These are phyloP conservation scores for Gautieria morchelliformis DNA, from an alignment of 768 basidiomycete genomes.

Conservation along the genomic window DNA sequence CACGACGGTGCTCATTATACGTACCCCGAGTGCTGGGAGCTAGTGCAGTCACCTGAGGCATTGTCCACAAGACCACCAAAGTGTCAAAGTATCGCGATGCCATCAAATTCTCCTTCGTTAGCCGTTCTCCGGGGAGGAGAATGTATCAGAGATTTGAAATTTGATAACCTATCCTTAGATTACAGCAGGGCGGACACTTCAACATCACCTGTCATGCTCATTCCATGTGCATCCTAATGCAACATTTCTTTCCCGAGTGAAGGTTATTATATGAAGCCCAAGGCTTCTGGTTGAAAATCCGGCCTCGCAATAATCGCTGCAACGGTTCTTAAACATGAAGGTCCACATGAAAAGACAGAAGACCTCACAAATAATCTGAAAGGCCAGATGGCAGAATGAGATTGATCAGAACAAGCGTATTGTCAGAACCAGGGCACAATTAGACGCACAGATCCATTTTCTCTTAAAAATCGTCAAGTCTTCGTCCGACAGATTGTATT, in stretches of 20 bases:
- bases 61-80: too few relatives aligned
- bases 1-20: too few relatives aligned
- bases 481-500: slow-evolving; percentile 33
- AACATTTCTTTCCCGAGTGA: slow-evolving; percentile 51
- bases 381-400: neutral
- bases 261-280: slow-evolving; percentile 58
- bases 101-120: too few relatives aligned
- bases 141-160: too few relatives aligned
- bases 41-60: too few relatives aligned
- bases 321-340: slow-evolving; percentile 7
- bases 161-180: too few relatives aligned
- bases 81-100: too few relatives aligned
- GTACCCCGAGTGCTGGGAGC: too few relatives aligned
- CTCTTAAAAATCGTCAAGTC: slow-evolving; percentile 29
- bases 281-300: slow-evolving; percentile 58
- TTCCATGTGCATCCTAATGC: slow-evolving; percentile 41
- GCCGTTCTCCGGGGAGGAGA: too few relatives aligned
- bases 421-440: neutral
- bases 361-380: slow-evolving; percentile 38
- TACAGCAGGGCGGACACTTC: too few relatives aligned
- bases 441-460: slow-evolving; percentile 27
- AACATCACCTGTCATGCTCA: neutral
- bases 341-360: neutral
- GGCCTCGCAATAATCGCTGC: slow-evolving; percentile 59
- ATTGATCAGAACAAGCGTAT: neutral